A percentile compares a stretch with the other conserved stretches of the same genome.
Conservation (phyloP, 345 rosid species). For the Gossypium ekmanianum region DNA sequence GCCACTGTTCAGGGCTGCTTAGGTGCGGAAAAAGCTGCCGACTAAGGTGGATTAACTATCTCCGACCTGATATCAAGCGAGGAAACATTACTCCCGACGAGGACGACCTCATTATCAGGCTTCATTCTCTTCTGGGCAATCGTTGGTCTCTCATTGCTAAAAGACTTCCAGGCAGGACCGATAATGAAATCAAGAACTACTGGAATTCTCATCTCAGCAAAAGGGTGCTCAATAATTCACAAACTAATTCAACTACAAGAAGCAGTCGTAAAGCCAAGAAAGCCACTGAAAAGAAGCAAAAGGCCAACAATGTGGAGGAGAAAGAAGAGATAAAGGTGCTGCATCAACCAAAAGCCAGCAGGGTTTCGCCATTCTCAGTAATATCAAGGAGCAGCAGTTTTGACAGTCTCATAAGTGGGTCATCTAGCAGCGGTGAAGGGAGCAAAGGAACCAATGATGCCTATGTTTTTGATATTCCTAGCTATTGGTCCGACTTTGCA, state of each 20-base stretch:
- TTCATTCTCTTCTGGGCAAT: constrained; percentile 48
- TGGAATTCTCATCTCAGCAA: constrained; percentile 47
- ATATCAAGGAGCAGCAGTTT: neutral
- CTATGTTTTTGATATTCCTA: neutral
- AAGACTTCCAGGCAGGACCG: constrained; percentile 44
- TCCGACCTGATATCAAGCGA: constrained; percentile 43
- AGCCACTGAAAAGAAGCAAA: neutral
- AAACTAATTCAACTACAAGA: neutral
- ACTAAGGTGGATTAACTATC: constrained; percentile 51
- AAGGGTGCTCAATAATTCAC: neutral
- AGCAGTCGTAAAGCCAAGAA: neutral
- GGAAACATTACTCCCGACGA: constrained; percentile 51
- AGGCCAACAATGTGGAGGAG: neutral
- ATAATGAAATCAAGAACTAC: constrained; percentile 49
- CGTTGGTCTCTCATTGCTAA: constrained; percentile 32
- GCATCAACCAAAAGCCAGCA: constrained; percentile 30
- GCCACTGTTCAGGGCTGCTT: constrained; percentile 20
- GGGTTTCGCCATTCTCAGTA: constrained; percentile 20
- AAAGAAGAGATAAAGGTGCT: constrained; percentile 17
- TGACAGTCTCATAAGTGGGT: neutral
- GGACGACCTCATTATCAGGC: constrained; percentile 43
- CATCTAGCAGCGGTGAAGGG: neutral
- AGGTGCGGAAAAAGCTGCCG: constrained; percentile 54
- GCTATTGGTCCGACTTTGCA: neutral
- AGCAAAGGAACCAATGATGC: neutral